Evolutionary conservation across 345 rosid genomes (phyloP).

Genomic region (Aegle marmelos): DNA sequence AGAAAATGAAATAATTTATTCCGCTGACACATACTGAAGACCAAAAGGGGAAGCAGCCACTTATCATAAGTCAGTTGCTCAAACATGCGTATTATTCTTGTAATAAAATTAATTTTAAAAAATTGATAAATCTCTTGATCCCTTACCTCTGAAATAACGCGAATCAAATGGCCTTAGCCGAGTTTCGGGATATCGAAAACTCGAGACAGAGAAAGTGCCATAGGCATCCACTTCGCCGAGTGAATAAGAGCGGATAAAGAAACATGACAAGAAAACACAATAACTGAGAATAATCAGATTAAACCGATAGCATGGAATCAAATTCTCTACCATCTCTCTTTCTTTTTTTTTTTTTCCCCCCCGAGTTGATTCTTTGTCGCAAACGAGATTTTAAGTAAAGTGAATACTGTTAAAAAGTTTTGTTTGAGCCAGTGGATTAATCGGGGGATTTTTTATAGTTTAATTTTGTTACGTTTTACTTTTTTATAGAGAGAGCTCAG

Average conservation of each 20-base stretch:
- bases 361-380: no score
- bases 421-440: no score
- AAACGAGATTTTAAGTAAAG: no score
- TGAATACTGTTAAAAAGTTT: no score
- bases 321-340: slow-evolving; percentile 27
- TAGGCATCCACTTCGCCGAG: slow-evolving; percentile 20
- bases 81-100: no score
- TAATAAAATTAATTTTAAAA: no score
- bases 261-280: slow-evolving; percentile 23
- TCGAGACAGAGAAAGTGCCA: slow-evolving; percentile 50
- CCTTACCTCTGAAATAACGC: slow-evolving; percentile 72
- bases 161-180: slow-evolving; percentile 54
- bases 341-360: no score
- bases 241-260: slow-evolving; percentile 22
- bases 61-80: not conserved
- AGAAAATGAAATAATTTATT: not conserved
- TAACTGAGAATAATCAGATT: slow-evolving; percentile 19
- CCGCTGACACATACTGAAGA: not conserved
- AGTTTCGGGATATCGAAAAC: slow-evolving; percentile 67
- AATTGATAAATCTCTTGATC: no score
- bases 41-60: not conserved
- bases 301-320: slow-evolving; percentile 28
- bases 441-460: not conserved
- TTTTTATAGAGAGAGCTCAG: not conserved
- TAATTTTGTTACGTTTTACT: not conserved